phyloP scores from a whole-genome alignment of 2,329 filamentous ascomycete genomes.

The Arthrinium phaeospermum region DNA sequence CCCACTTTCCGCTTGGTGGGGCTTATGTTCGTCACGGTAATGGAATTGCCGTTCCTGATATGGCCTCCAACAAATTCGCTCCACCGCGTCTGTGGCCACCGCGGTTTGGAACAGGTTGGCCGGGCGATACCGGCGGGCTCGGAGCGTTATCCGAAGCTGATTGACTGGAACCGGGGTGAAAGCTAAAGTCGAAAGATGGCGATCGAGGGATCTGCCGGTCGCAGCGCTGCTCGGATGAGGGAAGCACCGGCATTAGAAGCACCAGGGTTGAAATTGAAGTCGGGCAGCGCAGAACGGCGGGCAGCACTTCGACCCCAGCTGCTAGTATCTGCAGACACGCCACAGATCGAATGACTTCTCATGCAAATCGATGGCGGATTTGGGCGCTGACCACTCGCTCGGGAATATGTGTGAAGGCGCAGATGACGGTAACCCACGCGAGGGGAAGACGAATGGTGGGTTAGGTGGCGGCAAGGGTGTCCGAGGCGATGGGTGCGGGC shows the following conservation, averaged over 20 bases:
- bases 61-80: conserved; percentile 85
- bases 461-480: conserved; percentile 59
- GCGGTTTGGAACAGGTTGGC: conserved; percentile 58
- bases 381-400: conserved; percentile 55
- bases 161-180: conserved; percentile 36
- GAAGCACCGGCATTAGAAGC: conserved; percentile 31
- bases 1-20: conserved; percentile 68
- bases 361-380: conserved; percentile 55
- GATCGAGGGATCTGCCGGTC: conserved; percentile 35
- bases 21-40: conserved; percentile 70
- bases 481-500: conserved; percentile 42
- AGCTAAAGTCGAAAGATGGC: conserved; percentile 29
- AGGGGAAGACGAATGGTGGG: conserved; percentile 69
- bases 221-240: conserved; percentile 24
- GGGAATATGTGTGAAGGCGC: conserved; percentile 54
- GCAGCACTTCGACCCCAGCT: conserved; percentile 23
- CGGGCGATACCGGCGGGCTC: conserved; percentile 62
- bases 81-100: conserved; percentile 81
- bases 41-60: conserved; percentile 60
- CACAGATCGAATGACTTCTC: conserved; percentile 27
- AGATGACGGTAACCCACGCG: conserved; percentile 52
- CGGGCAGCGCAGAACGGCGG: conserved; percentile 48
- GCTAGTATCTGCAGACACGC: conserved; percentile 23
- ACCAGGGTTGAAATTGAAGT: conserved; percentile 63
- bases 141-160: conserved; percentile 45